These are phyloP conservation scores for Centrapalus pauciflorus DNA, from an alignment of 129 eudicot species.

Conservation along the genomic window DNA sequence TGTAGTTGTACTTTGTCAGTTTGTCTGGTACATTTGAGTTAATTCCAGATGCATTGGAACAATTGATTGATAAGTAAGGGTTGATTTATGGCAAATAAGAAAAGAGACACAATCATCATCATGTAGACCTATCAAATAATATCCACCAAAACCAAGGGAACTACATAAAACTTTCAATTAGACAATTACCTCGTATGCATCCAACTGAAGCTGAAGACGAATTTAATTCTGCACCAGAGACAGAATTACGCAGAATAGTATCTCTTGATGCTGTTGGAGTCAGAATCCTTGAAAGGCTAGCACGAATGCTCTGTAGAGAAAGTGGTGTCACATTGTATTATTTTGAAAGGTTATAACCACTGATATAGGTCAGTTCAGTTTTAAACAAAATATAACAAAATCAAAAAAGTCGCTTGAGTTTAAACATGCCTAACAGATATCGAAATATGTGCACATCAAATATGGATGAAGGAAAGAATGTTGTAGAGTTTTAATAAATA, in stretches of 20 bases:
- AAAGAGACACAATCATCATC: not conserved
- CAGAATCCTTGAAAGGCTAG: slow-evolving; percentile 28
- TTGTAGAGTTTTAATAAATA: too few relatives aligned
- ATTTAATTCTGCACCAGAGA: slow-evolving; percentile 1
- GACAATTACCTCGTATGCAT: slow-evolving; percentile 24
- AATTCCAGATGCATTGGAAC: too few relatives aligned
- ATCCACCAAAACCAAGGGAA: not conserved
- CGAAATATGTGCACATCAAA: not conserved
- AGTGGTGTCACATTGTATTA: not conserved
- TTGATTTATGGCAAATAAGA: not conserved
- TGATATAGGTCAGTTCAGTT: not conserved
- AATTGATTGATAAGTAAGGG: not conserved
- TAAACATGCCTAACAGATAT: not conserved
- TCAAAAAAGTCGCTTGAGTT: not conserved
- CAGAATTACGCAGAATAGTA: not conserved
- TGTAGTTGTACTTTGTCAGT: too few relatives aligned
- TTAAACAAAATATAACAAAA: not conserved
- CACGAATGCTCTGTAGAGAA: slow-evolving; percentile 27
- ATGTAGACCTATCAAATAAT: not conserved
- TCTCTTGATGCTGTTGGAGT: slow-evolving; percentile 10
- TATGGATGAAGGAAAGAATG: not conserved
- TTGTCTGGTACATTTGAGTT: too few relatives aligned
- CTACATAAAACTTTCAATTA: not conserved
- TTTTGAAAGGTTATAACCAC: not conserved
- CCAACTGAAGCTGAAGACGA: slow-evolving; percentile 14